Conservation (phyloP, 176 grass and related monocot genomes). For the Avena eriantha region DNA sequence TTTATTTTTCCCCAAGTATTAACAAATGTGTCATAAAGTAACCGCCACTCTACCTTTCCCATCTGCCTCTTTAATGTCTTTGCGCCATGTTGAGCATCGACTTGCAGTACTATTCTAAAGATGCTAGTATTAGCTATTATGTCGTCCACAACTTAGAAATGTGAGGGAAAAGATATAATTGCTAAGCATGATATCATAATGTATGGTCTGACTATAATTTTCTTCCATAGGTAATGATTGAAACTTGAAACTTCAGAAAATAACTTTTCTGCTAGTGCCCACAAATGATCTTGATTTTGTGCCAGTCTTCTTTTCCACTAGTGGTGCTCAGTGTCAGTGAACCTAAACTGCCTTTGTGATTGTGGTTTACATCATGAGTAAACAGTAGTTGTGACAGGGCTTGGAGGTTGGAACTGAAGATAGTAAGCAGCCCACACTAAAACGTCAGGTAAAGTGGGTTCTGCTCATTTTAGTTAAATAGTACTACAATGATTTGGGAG, state of each 20-base stretch:
- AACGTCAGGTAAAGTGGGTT: not conserved
- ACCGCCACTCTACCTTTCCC: not conserved
- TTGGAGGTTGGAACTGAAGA: not conserved
- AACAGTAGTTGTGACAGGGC: not conserved
- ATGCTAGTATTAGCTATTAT: conserved; percentile 12
- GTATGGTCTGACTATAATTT: not conserved
- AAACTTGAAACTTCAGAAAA: not conserved
- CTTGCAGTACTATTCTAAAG: not conserved
- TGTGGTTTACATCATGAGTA: conserved; percentile 2
- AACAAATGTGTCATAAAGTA: not conserved
- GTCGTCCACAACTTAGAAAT: not conserved
- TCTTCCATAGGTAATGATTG: not conserved
- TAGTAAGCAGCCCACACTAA: not conserved
- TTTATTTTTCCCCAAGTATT: conserved; percentile 8
- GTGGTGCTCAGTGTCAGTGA: conserved; percentile 8
- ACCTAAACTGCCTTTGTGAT: conserved; percentile 8
- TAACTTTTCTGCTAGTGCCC: not conserved
- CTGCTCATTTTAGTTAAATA: not conserved
- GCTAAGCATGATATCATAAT: not conserved
- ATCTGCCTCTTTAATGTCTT: conserved; percentile 1
- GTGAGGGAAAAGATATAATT: not conserved
- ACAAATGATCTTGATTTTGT: conserved; percentile 28
- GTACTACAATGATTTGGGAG: not conserved
- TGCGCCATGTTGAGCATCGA: not conserved
- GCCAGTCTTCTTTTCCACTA: not conserved